A percentile compares a stretch with the other conserved stretches of the same genome.
Evolutionary conservation across 2,329 filamentous ascomycete genomes (phyloP).

Genomic region (Penicillium sclerotigenum): DNA sequence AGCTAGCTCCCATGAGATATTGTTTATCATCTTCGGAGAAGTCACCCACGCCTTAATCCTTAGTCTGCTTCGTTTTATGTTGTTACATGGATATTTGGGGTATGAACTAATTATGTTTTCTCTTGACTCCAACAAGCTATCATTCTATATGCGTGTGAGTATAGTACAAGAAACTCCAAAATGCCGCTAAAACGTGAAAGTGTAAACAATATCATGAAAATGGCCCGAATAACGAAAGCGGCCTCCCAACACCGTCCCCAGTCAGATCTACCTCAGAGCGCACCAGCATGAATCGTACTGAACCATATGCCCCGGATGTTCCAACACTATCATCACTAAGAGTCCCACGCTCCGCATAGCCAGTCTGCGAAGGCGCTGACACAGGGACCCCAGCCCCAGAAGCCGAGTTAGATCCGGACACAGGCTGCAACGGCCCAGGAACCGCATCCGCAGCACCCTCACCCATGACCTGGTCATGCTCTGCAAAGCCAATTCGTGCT

Average conservation of each 20-base stretch:
- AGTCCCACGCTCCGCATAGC: neutral
- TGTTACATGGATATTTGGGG: neutral
- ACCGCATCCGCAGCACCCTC: neutral
- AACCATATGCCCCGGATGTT: neutral
- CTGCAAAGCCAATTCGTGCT: conserved; percentile 12
- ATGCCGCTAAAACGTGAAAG: neutral
- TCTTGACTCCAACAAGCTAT: neutral
- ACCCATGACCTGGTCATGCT: neutral
- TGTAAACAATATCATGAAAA: neutral
- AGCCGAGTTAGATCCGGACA: neutral
- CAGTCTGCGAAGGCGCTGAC: neutral
- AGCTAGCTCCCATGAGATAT: neutral
- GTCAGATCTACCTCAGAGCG: neutral
- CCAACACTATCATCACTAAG: neutral
- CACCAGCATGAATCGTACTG: neutral
- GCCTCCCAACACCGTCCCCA: neutral
- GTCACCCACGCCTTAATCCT: neutral
- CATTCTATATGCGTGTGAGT: neutral
- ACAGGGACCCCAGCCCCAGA: neutral
- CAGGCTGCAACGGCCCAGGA: neutral
- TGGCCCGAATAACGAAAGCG: conserved; percentile 2
- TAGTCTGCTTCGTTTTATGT: neutral
- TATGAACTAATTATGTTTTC: neutral
- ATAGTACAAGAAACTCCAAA: neutral
- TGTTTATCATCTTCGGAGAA: neutral